These are phyloP conservation scores for Platanthera zijinensis DNA, from an alignment of 106 monocot species.

Conservation along the genomic window DNA sequence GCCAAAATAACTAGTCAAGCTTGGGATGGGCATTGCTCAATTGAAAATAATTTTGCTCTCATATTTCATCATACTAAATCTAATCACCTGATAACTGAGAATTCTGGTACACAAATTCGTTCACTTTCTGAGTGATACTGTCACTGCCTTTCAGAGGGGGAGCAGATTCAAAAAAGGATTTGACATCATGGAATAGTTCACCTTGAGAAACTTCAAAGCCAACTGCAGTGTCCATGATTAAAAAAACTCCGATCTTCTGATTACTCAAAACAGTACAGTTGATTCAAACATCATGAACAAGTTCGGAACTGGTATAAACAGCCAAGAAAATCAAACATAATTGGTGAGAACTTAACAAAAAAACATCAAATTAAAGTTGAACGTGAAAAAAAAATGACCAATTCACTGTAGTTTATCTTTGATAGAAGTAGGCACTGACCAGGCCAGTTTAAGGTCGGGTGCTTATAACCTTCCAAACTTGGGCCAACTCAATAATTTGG, in stretches of 20 bases:
- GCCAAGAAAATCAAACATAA: neutral
- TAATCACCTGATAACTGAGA: conserved; percentile 29
- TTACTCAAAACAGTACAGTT: neutral
- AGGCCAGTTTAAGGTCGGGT: too few relatives aligned
- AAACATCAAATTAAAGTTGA: neutral
- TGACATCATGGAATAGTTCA: conserved; percentile 15
- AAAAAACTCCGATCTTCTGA: neutral
- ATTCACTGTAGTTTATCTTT: too few relatives aligned
- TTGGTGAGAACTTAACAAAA: neutral
- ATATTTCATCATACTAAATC: neutral
- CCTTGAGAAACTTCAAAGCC: neutral
- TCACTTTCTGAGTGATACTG: conserved; percentile 30
- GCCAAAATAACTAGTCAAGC: neutral
- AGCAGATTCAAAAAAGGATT: conserved; percentile 62
- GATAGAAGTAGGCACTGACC: too few relatives aligned
- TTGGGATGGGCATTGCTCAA: neutral
- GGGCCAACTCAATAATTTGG: too few relatives aligned
- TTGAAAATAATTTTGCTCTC: neutral
- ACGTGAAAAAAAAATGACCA: too few relatives aligned
- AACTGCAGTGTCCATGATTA: neutral
- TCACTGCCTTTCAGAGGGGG: conserved; percentile 46
- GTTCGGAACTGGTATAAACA: neutral
- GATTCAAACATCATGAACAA: neutral
- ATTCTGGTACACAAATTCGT: conserved; percentile 29
- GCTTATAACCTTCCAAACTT: too few relatives aligned